Evolutionary conservation across 768 basidiomycete species (phyloP), one percentile per base, ranked within the genome.

Genomic region (Lentinula sp.): DNA sequence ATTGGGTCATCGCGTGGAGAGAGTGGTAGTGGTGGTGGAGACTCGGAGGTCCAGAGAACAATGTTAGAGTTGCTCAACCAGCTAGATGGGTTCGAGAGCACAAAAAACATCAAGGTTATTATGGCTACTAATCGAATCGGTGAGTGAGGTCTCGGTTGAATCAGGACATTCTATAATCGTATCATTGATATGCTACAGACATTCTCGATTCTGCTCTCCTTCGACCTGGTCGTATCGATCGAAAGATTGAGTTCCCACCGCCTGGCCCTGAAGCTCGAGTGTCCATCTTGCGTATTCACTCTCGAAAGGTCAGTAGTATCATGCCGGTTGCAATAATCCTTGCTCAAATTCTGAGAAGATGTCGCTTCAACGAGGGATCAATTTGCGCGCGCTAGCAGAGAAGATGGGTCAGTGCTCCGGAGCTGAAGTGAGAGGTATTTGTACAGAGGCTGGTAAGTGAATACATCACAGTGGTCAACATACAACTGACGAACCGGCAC

Each of bases 171-270:
- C 36, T 60, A 10, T 20, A 20, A 9, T 41, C 10, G 41, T 41
- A n/a, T 23, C 41, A 6, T n/a, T 39, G 59, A 37, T 13, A 7
- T 23, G n/a, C 46, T 10, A 42, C 63, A 85, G 89, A 91, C 67
- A 91, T 91, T 64, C 78, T 91, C 62, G 89, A 91, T 71, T 82
- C 86, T 39, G 89, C 90, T 0, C 73, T 91, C 23, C 77, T 91
- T 7, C 82, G 89, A 46, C 88, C 89, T 18, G 89, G 89, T 28
- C 87, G 89, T 66, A 91, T 91, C 59, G 89, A 91, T 74, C 79
- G 90, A 45, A 98, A 98, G 78, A 99, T 99, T 66, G 96, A 99
- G 73, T 98, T 99, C 78, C 96, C 96, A 15, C 96, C 97, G 35
- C 96, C 96, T 33, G 94, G 62, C 1, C 62, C 62, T 36, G 62